Evolutionary conservation across 2,329 filamentous ascomycete genomes (phyloP).

Genomic region (Aschersonia sp.): DNA sequence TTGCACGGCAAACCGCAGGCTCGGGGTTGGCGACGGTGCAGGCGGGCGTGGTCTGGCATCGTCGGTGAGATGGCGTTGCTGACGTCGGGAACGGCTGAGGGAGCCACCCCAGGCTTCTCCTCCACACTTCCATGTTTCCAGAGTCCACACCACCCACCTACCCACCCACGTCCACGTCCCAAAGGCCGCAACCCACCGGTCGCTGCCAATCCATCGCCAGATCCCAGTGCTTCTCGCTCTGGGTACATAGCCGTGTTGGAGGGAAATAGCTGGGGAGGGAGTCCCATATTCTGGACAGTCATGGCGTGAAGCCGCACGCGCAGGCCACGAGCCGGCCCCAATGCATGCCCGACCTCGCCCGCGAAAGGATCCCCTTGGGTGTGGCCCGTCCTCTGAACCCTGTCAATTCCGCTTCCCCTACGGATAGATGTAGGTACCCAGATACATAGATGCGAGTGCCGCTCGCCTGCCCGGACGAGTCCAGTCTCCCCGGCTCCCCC

Average conservation of each 20-base stretch:
- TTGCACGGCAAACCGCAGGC: no score
- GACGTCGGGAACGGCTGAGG: not conserved
- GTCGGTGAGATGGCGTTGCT: not conserved
- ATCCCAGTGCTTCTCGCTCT: no score
- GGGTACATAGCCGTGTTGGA: no score
- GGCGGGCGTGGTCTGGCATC: not conserved
- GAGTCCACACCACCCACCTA: not conserved
- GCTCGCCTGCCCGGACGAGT: not conserved
- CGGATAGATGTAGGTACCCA: not conserved
- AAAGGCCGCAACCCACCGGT: not conserved
- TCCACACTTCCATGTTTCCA: not conserved
- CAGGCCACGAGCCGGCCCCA: no score
- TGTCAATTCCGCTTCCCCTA: not conserved
- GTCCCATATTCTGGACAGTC: no score
- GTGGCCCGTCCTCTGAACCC: not conserved
- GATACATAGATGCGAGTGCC: not conserved
- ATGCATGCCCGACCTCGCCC: not conserved
- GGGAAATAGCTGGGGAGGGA: no score
- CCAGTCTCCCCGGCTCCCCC: not conserved
- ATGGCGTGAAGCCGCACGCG: no score
- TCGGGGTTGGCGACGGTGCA: not conserved
- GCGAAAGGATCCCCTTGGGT: not conserved
- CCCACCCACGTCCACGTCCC: no score
- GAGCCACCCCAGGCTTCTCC: not conserved
- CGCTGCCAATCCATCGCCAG: not conserved